Percentiles rank a stretch among this genome's conserved stretches.
Conservation (phyloP, 2,329 filamentous ascomycete genomes). For the Ophiostoma quercus region DNA sequence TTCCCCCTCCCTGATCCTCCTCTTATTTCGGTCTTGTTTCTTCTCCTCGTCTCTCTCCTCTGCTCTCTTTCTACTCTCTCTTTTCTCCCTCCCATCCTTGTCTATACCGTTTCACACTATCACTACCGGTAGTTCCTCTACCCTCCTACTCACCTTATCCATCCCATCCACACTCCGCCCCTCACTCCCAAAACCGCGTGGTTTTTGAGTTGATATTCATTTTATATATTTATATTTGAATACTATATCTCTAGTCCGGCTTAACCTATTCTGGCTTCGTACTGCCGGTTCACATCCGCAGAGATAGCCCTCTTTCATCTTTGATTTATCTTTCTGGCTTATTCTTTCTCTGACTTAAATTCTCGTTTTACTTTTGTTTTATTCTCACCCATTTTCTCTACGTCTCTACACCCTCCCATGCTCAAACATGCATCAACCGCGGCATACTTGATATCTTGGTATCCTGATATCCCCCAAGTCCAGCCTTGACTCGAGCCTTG, state of each 20-base stretch:
- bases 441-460: neutral
- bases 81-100: neutral
- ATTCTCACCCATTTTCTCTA: neutral
- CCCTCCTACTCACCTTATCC: slow-evolving; percentile 6
- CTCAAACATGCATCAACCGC: neutral
- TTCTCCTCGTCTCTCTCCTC: neutral
- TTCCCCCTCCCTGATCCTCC: neutral
- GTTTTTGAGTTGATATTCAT: neutral
- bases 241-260: neutral
- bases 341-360: neutral
- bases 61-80: neutral
- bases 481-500: neutral
- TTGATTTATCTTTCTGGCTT: neutral
- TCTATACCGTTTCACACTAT: neutral
- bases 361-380: neutral
- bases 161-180: slow-evolving; percentile 11
- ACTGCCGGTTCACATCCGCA: slow-evolving; percentile 1
- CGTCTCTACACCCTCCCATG: neutral
- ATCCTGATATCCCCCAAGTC: neutral
- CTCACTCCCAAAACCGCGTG: slow-evolving; percentile 20
- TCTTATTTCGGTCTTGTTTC: neutral
- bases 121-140: too few relatives aligned
- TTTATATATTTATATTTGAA: neutral
- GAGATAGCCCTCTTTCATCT: neutral
- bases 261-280: neutral